Conservation (phyloP, 176 grass and related monocot genomes). For the Eremochloa ophiuroides region DNA sequence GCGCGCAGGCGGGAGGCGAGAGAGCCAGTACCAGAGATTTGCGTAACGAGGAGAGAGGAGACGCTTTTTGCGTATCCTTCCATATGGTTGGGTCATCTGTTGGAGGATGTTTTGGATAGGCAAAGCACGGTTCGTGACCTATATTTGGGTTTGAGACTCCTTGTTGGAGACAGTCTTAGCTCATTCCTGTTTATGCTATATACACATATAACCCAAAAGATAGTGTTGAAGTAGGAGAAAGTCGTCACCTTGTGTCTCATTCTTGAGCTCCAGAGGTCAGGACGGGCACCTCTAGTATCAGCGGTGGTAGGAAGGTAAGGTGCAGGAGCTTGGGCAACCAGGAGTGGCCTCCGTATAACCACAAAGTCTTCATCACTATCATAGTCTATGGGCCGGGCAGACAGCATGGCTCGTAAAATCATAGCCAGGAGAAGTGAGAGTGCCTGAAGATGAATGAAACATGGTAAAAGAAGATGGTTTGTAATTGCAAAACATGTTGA, state of each 20-base stretch:
- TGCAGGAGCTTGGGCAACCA: constrained; percentile 51
- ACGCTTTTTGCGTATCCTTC: too few relatives aligned
- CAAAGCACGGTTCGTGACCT: too few relatives aligned
- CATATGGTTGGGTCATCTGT: too few relatives aligned
- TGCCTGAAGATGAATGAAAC: constrained; percentile 46
- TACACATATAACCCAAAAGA: neutral
- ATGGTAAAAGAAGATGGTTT: neutral
- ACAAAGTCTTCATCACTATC: constrained; percentile 96
- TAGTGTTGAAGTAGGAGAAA: neutral
- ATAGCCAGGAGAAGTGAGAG: constrained; percentile 69
- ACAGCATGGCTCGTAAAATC: constrained; percentile 55
- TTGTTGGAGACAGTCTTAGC: too few relatives aligned
- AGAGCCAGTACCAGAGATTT: too few relatives aligned
- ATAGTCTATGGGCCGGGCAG: constrained; percentile 39
- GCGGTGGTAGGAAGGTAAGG: constrained; percentile 45
- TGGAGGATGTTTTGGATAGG: too few relatives aligned
- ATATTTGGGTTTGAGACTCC: too few relatives aligned
- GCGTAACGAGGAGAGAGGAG: too few relatives aligned
- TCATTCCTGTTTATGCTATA: neutral
- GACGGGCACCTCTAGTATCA: constrained; percentile 42
- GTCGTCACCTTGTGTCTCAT: constrained; percentile 83
- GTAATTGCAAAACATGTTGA: too few relatives aligned
- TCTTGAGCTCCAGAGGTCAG: constrained; percentile 64
- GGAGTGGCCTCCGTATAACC: constrained; percentile 73
- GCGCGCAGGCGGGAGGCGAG: too few relatives aligned